phyloP scores from a whole-genome alignment of 2,329 filamentous ascomycete species.

The Ilyonectria mors-panacis region DNA sequence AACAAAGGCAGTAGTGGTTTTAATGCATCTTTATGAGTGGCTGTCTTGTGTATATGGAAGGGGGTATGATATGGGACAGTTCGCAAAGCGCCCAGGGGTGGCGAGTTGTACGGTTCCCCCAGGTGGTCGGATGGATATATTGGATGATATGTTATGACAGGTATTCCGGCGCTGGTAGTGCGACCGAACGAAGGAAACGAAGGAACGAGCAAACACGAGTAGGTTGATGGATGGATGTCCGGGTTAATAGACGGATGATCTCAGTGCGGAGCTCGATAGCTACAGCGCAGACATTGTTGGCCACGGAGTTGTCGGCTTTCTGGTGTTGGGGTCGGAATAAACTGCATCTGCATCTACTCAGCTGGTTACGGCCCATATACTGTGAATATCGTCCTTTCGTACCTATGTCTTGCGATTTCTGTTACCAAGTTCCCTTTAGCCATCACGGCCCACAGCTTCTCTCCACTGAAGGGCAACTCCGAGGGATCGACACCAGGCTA shows the following conservation, averaged over 20 bases:
- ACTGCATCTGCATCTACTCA: background rate
- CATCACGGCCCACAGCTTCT: background rate
- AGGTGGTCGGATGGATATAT: constrained; percentile 28
- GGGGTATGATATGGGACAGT: background rate
- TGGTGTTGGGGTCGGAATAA: background rate
- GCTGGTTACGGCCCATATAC: no score
- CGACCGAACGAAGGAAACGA: constrained; percentile 31
- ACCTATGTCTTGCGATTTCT: background rate
- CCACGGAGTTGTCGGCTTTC: background rate
- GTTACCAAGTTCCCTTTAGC: background rate
- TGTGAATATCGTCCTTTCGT: background rate
- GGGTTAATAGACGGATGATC: background rate
- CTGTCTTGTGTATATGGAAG: constrained; percentile 25
- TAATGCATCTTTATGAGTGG: constrained; percentile 10
- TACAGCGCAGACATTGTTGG: background rate
- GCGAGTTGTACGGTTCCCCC: constrained; percentile 16
- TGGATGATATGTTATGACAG: constrained; percentile 34
- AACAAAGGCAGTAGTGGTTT: constrained; percentile 5
- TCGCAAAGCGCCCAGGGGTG: background rate
- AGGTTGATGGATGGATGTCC: constrained; percentile 13
- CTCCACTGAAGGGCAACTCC: background rate
- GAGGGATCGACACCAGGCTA: background rate
- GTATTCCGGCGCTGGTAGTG: constrained; percentile 42
- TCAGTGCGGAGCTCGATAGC: background rate
- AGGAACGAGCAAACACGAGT: constrained; percentile 33